phyloP scores from a whole-genome alignment of 139 green algal species.

The Auxenochlorella protothecoides region DNA sequence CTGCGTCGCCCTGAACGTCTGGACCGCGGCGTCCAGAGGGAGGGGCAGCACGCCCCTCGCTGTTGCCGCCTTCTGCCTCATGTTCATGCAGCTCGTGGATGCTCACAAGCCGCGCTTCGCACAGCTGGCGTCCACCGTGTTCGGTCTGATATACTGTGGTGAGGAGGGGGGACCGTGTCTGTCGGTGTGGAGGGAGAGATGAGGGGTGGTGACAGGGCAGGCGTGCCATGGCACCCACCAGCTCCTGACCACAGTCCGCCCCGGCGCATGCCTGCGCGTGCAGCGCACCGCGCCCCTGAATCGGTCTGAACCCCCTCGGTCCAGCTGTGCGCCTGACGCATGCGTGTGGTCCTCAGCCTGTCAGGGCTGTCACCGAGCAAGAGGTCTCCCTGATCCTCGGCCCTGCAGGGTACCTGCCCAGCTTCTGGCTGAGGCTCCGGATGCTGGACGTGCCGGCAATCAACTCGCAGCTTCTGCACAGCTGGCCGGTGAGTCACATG shows the following conservation, averaged over 20 bases:
- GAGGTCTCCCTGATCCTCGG: no score
- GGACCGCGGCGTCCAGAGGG: slow-evolving; percentile 30
- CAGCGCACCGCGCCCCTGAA: no score
- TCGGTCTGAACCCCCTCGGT: no score
- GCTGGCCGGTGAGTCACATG: slow-evolving; percentile 17
- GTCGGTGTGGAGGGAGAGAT: neutral
- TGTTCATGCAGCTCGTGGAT: slow-evolving; percentile 49
- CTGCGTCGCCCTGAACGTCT: slow-evolving; percentile 53
- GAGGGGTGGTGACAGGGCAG: no score
- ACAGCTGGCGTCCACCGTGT: slow-evolving; percentile 72
- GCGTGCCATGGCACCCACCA: no score
- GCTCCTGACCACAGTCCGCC: no score
- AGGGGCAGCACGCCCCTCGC: slow-evolving; percentile 1
- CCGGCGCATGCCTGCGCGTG: no score
- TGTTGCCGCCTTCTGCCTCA: neutral
- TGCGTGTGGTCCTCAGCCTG: no score
- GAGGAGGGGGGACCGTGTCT: neutral
- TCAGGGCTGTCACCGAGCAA: no score
- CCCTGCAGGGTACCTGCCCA: slow-evolving; percentile 72
- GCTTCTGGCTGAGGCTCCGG: slow-evolving; percentile 87
- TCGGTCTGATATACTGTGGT: slow-evolving; percentile 92
- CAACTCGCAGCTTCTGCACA: slow-evolving; percentile 20
- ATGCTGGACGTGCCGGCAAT: slow-evolving; percentile 39
- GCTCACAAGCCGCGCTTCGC: slow-evolving; percentile 61
- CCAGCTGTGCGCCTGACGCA: no score